Base-by-base conservation (phyloP, 2,329 filamentous ascomycete genomes). In the Arthrobotrys megalospora region DNA sequence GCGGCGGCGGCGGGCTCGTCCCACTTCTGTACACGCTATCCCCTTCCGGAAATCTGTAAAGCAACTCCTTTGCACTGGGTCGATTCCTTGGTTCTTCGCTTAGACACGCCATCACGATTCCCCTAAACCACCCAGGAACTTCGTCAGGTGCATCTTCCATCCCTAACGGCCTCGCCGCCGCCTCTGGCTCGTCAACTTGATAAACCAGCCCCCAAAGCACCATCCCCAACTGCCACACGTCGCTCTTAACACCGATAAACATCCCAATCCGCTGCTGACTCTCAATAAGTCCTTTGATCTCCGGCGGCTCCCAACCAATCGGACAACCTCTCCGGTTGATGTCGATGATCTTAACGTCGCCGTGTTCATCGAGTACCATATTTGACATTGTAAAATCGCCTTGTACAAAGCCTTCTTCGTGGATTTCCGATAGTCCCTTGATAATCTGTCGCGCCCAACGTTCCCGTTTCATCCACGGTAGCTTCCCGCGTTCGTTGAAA, bases 231-330 rank as follows among this genome's bases (percentile, higher is more conserved):
- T 99, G 96, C 82, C 92, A 99, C 0, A 99, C 87, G 84, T 99
- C 96, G 0, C 95, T 97, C 85, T 99, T 99, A 83, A 97, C 94
- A 11, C 96, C 95, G 83, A 99, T 98, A 83, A 97, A 97, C 91
- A 98, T 97, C 53, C 93, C 92, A 66, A 99, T 94, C 34, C 93
- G 89, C 84, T 97, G 94, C 73, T 92, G 93, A 84, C 91, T 94
- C 80, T 95, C 91, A 78, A 98, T 93, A 69, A 98, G 89, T 5
- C 89, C 89, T 14, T 91, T 91, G 70, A 96, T 92, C 85, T 99
- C 96, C 3, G 96, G 96, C 1, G 96, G 94, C 81, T 99, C 96
- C 96, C 96, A 99, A 24, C 95, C 95, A 3, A 98, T 93, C 0
- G 96, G 96, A 82, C 96, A 99, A n/a, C 96, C 96, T 81, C 96